Evolutionary conservation across 1,284 basidiomycete species (phyloP), one percentile per base, ranked within the genome.

Genomic region (Sporisorium graminicola): DNA sequence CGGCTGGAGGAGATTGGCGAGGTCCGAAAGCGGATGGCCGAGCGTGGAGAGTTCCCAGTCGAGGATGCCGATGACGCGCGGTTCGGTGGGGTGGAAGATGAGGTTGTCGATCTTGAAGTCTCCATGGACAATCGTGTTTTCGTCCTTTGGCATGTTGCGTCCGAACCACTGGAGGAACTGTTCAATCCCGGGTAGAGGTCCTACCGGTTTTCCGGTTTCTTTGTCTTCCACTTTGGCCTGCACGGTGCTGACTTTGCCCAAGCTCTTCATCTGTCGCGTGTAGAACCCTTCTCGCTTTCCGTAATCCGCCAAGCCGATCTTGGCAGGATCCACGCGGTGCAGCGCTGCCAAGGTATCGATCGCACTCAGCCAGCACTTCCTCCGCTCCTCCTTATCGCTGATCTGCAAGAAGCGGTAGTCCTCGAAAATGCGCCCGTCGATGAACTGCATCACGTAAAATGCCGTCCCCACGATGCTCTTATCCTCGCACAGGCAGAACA

Each of bases 21-120:
- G 88, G 84, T 98, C 95, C n/a, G 93, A 93, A 1, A 97, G 89
- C 2, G 87, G 87, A 67, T 87, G 87, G 14, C 82, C 82, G 24
- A 77, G 70, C 1, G 96, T 98, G 81, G 93, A 95, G 42, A 98
- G 87, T 84, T 98, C 95, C 95, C 95, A 98, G 85, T 98, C 95
- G 53, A 98, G 87, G 47, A 98, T 94, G 2, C 94, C 95, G 79
- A 98, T 95, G 2, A 98, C 94, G 50, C 90, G 88, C 65, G 95
- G 93, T 86, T 97, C 92, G 2, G 92, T 94, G 0, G 93, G 92
- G 83, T 98, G 95, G 87, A 95, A 98, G 70, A 98, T 90, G 55
- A 98, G 86, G 85, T 98, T 99, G 86, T 99, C 95, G 24, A 97
- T 89, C 87, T 99, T 99, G 86, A 94, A 98, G 86, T 98, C 95